Evolutionary conservation across 139 green algal species (phyloP).

Genomic region (Chlamydomonas sp.): DNA sequence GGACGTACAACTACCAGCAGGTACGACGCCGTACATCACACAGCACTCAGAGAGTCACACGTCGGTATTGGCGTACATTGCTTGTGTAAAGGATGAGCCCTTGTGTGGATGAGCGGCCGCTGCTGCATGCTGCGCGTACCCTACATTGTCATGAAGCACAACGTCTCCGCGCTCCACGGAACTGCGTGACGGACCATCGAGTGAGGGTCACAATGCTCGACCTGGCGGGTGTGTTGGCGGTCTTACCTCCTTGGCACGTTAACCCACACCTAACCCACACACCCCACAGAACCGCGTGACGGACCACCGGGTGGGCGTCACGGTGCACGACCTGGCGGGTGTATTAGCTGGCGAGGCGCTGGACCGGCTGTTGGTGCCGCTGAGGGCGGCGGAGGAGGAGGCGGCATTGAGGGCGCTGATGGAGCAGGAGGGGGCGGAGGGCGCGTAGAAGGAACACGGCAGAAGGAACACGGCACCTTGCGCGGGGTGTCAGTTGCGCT

Average conservation of each 20-base stretch:
- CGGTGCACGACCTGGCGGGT: slow-evolving; percentile 41
- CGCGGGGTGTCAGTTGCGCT: too few species aligned
- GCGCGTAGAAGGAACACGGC: too few species aligned
- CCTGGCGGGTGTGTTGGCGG: background rate
- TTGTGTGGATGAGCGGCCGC: background rate
- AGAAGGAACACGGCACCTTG: too few species aligned
- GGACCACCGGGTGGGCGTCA: slow-evolving; percentile 62
- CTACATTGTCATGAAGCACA: background rate
- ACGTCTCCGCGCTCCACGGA: too few species aligned
- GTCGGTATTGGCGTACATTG: background rate
- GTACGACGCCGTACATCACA: background rate
- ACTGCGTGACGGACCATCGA: too few species aligned
- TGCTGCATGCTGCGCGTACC: background rate
- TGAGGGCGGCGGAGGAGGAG: slow-evolving; percentile 31
- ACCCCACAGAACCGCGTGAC: slow-evolving; percentile 57
- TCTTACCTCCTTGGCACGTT: background rate
- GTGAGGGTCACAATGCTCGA: background rate
- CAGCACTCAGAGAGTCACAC: background rate
- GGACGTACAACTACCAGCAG: slow-evolving; percentile 94
- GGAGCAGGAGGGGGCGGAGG: background rate
- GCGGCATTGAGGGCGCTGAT: slow-evolving; percentile 38
- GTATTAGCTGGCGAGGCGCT: slow-evolving; percentile 42
- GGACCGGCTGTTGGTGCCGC: slow-evolving; percentile 30
- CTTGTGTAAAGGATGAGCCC: background rate
- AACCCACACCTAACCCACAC: background rate